Conservation (phyloP, 2,329 filamentous ascomycete species). For the Pleurostoma richardsiae region DNA sequence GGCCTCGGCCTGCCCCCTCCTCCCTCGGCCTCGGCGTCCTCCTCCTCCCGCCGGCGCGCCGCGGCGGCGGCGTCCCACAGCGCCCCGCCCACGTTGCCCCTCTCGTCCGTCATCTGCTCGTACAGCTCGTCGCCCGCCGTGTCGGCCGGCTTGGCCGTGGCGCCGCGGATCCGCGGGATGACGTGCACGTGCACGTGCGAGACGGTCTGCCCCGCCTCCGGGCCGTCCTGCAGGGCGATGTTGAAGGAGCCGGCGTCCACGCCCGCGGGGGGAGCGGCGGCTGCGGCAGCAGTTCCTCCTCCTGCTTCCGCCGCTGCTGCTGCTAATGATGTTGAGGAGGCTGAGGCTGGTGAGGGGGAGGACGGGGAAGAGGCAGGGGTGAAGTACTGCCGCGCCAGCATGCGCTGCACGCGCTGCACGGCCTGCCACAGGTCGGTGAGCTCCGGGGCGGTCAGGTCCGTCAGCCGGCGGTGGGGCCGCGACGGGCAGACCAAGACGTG, state of each 20-base stretch:
- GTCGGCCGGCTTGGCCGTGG: conserved; percentile 33
- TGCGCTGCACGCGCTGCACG: conserved; percentile 75
- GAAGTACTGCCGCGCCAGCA: conserved; percentile 61
- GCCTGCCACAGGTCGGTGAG: conserved; percentile 79
- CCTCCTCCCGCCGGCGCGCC: no score
- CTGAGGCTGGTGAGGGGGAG: not conserved
- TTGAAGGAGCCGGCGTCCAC: conserved; percentile 72
- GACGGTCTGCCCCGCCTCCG: conserved; percentile 88
- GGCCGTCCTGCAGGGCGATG: conserved; percentile 90
- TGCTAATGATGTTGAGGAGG: conserved; percentile 30
- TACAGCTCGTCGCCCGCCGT: conserved; percentile 69
- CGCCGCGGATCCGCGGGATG: conserved; percentile 64
- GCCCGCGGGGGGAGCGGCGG: conserved; percentile 40
- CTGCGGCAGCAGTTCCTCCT: not conserved
- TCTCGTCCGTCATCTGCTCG: conserved; percentile 73
- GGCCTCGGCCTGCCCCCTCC: conserved; percentile 35
- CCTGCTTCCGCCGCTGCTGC: conserved; percentile 31
- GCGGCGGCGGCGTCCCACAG: conserved; percentile 48
- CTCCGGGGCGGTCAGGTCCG: conserved; percentile 67
- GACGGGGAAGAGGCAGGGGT: conserved; percentile 6
- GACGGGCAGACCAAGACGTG: conserved; percentile 88
- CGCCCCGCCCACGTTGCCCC: conserved; percentile 73
- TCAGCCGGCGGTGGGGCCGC: conserved; percentile 63
- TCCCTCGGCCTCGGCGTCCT: not conserved
- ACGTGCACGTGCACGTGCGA: conserved; percentile 91